Evolutionary conservation across 2,329 filamentous ascomycete genomes (phyloP).

Genomic region (Xylariaceae sp.): DNA sequence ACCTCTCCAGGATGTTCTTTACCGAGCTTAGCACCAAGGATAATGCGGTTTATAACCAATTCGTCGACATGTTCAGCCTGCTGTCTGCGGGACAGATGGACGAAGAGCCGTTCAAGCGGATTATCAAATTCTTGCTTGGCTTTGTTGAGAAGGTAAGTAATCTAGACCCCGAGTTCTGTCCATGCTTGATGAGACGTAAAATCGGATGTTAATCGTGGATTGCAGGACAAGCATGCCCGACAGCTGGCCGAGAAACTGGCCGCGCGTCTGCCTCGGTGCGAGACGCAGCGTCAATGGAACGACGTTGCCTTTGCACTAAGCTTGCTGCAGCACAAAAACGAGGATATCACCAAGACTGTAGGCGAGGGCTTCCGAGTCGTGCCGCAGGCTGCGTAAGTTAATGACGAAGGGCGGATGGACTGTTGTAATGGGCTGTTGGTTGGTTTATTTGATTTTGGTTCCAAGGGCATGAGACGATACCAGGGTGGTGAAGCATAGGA

Average conservation of each 20-base stretch:
- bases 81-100: conserved; percentile 80
- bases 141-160: conserved; percentile 92
- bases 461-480: no score
- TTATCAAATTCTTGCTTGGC: conserved; percentile 87
- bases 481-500: no score
- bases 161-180: no score
- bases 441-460: no score
- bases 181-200: no score
- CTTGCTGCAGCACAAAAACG: conserved; percentile 86
- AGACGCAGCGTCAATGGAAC: conserved; percentile 94
- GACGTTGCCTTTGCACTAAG: conserved; percentile 92
- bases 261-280: conserved; percentile 76
- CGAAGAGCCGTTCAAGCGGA: conserved; percentile 79
- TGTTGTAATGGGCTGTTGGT: no score
- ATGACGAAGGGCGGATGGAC: no score
- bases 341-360: conserved; percentile 76
- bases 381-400: conserved; percentile 49
- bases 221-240: conserved; percentile 91
- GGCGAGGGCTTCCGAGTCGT: conserved; percentile 73
- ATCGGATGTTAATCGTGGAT: no score
- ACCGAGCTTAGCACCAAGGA: conserved; percentile 96
- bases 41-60: conserved; percentile 98
- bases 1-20: conserved; percentile 97
- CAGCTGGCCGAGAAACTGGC: conserved; percentile 91
- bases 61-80: conserved; percentile 97